Base-by-base conservation (phyloP, 2,329 filamentous ascomycete species). In the Pyrenophora tritici-repentis region DNA sequence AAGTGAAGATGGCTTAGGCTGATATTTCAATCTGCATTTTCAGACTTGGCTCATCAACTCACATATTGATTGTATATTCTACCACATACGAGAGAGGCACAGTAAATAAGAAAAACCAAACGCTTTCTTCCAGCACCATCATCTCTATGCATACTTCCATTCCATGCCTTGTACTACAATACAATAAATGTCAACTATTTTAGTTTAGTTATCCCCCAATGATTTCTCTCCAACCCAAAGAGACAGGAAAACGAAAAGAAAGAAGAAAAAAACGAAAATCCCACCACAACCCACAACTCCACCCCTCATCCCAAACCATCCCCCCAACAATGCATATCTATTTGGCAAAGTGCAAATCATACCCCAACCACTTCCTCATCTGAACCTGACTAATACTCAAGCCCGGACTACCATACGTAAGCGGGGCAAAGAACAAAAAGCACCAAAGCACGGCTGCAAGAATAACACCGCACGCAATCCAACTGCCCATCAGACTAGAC, bases 311-410 rank as follows among this genome's bases (percentile, higher is more conserved):
- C 22, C 3, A 2, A 24, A 4, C n/a, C 34, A 16, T 12, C 7
- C 17, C 7, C 17, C 17, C 22, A 12, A 3, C 16, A 36, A 10
- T 33, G 18, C 16, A 35, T 47, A 35, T 47, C 39, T 88, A 99
- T 84, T 99, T 99, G 53, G 94, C 94, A 79, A 99, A 99, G 79
- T 99, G 94, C 72, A 99, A 82, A 74, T 99, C 94, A 73, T 97
- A 99, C 59, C 90, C 89, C 61, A 99, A 81, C 93, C 93, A 97
- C 81, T 97, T 97, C 74, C 94, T 86, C 57, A 87, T 83, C 57
- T 88, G 77, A 24, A 99, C 89, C 71, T 91, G 81, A 10, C 87
- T 84, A 14, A 96, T 87, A 48, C 81, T 84, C 67, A 99, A 81
- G 29, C 93, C 93, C 4, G 94, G 94, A 72, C 90, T 92, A 46